phyloP scores from a whole-genome alignment of 192 early-diverging fungal species.

The Haplosporangium gracile region DNA sequence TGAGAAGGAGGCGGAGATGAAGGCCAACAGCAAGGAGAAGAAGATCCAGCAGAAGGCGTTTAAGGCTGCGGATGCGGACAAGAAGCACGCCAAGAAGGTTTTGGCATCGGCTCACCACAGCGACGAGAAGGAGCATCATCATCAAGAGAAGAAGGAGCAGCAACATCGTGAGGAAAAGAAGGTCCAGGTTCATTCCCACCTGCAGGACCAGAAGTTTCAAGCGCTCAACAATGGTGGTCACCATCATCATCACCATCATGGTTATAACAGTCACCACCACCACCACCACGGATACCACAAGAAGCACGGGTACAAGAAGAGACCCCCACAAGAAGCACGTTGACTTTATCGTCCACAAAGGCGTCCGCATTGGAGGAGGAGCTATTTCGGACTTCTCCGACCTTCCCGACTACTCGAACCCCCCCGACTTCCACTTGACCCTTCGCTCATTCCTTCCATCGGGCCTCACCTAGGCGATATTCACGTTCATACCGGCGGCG shows the following conservation, averaged over 20 bases:
- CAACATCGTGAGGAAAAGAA: background rate
- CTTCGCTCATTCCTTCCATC: background rate
- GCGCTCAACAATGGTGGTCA: background rate
- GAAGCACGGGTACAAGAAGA: slow-evolving; percentile 1
- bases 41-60: background rate
- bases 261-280: background rate
- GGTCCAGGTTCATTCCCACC: background rate
- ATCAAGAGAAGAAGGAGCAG: background rate
- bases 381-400: no score
- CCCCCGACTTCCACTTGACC: no score
- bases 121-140: background rate
- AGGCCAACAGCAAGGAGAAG: background rate
- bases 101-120: background rate
- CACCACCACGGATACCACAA: background rate
- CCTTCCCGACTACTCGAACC: no score
- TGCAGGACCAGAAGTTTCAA: background rate
- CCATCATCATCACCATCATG: background rate
- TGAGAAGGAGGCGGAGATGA: background rate
- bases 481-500: no score
- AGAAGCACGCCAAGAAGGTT: slow-evolving; percentile 9
- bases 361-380: background rate
- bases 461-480: background rate
- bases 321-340: background rate
- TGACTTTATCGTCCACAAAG: slow-evolving; percentile 6
- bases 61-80: background rate